Conservation (phyloP, 257 asterid species). For the Ligustrum vulgare region DNA sequence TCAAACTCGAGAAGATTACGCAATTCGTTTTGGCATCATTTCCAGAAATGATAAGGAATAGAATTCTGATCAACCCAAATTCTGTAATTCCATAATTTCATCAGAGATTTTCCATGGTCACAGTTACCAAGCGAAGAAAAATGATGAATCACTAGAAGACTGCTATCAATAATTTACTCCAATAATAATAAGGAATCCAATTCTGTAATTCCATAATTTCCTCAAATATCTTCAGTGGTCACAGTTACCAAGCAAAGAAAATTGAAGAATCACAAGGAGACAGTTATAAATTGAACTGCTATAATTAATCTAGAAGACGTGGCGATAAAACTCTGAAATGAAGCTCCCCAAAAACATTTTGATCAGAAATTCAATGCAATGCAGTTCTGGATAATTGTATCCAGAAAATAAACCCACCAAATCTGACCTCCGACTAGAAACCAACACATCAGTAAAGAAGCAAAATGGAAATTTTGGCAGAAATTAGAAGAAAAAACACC, state of each 20-base stretch:
- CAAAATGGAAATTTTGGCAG: neutral
- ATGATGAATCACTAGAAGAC: neutral
- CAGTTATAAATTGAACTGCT: neutral
- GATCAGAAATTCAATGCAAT: neutral
- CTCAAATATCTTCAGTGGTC: no score
- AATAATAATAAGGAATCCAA: neutral
- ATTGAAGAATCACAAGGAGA: neutral
- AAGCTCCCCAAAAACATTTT: neutral
- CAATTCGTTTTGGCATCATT: neutral
- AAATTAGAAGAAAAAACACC: neutral
- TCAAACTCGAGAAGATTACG: neutral
- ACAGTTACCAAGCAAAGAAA: neutral
- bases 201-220: no score
- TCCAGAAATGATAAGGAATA: neutral
- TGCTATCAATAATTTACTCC: neutral
- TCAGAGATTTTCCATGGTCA: neutral
- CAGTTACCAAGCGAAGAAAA: no score
- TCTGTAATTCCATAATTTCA: neutral
- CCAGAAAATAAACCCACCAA: conserved; percentile 7
- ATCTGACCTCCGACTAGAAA: conserved; percentile 6
- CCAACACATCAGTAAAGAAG: conserved; percentile 9
- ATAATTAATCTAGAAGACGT: neutral
- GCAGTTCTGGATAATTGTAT: neutral
- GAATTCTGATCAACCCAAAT: neutral
- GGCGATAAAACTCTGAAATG: conserved; percentile 1